These are phyloP conservation scores for Paraleonurus japonicus DNA, from an alignment of 257 asterid genomes.

Conservation along the genomic window DNA sequence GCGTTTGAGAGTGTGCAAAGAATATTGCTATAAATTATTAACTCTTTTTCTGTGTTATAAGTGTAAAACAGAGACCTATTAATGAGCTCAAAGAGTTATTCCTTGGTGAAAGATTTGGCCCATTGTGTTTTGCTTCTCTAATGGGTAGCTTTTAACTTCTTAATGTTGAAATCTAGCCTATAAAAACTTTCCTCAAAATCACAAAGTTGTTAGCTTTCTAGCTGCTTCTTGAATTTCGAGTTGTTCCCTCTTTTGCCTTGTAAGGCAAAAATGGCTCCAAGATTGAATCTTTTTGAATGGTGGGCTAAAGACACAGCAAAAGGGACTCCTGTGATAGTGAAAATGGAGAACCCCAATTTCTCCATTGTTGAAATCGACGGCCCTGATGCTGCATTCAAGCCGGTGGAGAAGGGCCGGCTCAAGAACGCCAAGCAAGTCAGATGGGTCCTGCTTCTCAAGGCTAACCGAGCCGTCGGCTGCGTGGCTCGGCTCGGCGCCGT, in stretches of 20 bases:
- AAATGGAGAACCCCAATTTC: conserved; percentile 63
- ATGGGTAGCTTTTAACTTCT: conserved; percentile 27
- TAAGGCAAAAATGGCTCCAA: conserved; percentile 59
- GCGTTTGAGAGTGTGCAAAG: conserved; percentile 55
- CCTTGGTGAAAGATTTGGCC: neutral
- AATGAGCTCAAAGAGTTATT: conserved; percentile 19
- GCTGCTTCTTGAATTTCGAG: conserved; percentile 17
- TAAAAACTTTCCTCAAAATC: conserved; percentile 18
- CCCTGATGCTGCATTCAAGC: conserved; percentile 68
- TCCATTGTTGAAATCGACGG: conserved; percentile 70
- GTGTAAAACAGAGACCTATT: conserved; percentile 31
- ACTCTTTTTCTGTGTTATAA: conserved; percentile 8
- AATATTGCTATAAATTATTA: conserved; percentile 32
- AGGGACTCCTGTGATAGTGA: conserved; percentile 65
- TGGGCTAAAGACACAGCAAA: conserved; percentile 41
- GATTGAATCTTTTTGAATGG: conserved; percentile 48
- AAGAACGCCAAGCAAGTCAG: conserved; percentile 66
- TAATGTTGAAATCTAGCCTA: conserved; percentile 36
- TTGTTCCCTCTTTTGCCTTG: neutral
- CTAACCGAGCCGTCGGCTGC: conserved; percentile 64
- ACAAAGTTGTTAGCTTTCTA: conserved; percentile 2
- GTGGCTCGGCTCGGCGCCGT: conserved; percentile 54
- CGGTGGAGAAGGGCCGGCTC: conserved; percentile 56
- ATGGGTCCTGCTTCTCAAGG: conserved; percentile 66
- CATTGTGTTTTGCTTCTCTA: conserved; percentile 16